These are phyloP conservation scores for Penicillium waksmanii DNA, from an alignment of 495 filamentous ascomycete genomes.

Conservation along the genomic window DNA sequence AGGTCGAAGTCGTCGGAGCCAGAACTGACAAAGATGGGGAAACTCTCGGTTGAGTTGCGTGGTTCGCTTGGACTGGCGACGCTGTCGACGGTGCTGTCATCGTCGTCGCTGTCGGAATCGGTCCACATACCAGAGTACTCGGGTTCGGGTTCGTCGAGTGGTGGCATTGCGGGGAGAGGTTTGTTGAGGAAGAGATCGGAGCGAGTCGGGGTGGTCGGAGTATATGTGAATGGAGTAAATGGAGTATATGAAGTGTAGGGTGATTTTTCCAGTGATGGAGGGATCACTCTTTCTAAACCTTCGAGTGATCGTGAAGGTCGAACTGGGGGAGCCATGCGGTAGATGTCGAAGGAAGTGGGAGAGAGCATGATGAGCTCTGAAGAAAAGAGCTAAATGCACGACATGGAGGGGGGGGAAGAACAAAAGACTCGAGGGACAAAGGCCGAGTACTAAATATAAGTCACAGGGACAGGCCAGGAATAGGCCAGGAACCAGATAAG, in stretches of 20 bases:
- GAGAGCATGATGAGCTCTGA: slow-evolving; percentile 27
- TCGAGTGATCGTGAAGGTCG: slow-evolving; percentile 46
- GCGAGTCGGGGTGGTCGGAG: slow-evolving; percentile 23
- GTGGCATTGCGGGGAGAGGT: slow-evolving; percentile 39
- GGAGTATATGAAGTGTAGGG: neutral
- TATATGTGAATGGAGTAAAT: neutral
- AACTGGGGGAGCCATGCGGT: slow-evolving; percentile 40
- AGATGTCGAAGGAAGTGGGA: slow-evolving; percentile 16
- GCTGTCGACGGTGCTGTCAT: slow-evolving; percentile 33
- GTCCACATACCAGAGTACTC: slow-evolving; percentile 36
- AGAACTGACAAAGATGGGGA: slow-evolving; percentile 46
- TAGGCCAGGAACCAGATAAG: too few relatives aligned
- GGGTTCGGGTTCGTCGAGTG: slow-evolving; percentile 3
- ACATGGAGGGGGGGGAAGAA: neutral
- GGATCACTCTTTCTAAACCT: slow-evolving; percentile 47
- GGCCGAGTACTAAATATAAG: slow-evolving; percentile 6
- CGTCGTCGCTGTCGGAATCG: slow-evolving; percentile 31
- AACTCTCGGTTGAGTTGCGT: slow-evolving; percentile 36
- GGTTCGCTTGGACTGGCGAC: slow-evolving; percentile 32
- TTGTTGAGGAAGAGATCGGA: slow-evolving; percentile 41
- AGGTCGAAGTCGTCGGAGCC: slow-evolving; percentile 39
- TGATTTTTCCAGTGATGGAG: slow-evolving; percentile 21
- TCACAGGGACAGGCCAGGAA: too few relatives aligned
- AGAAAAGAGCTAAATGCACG: slow-evolving; percentile 1
- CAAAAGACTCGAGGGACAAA: slow-evolving; percentile 12